Evolutionary conservation across 257 asterid species (phyloP), one percentile per base, ranked within the genome.

Genomic region (Anisodus acutangulus): DNA sequence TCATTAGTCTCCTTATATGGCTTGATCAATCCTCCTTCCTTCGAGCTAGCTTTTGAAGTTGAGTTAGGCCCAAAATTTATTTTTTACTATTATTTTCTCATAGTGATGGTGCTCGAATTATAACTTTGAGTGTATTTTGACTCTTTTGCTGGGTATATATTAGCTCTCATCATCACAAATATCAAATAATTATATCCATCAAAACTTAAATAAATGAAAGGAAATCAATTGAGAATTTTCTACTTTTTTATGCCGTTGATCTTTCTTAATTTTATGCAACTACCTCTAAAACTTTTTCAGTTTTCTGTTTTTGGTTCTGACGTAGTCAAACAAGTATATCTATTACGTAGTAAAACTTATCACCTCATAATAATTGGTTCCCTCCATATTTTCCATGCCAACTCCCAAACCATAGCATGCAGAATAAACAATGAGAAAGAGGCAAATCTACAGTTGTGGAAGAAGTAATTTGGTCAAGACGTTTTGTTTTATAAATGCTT

Each of bases 361-460:
- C 79, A 43, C 16, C 35, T n/a, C 71, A 26, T 4, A 71, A 71
- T 43, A 71, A 76, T 51, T 49, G 45, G 22, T 4, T 22, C 13
- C 45, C 8, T 51, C 63, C 43, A 13, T 51, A 76, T 51, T 76
- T 76, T 7, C 47, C 81, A 76, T 76, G 47, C 47, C 26, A 74
- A 72, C 17, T 19, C 43, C 60, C 43, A 9, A 17, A 15, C 55
- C 47, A 51, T 51, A 7, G 13, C 6, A 3, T 12, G 63, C 62
- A 76, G 0, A 22, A 51, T 76, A 76, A 76, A 76, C 63, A 76
- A 76, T 76, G 8, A 76, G 47, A 76, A 76, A 76, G 45, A 51
- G 26, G 62, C 45, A 12, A 26, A 76, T 76, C 81, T 51, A 76
- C 63, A 22, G 26, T 76, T 76, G 60, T 22, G 45, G 62, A 51